phyloP scores from a whole-genome alignment of 768 basidiomycete species.

The Hemileccinum impolitum region DNA sequence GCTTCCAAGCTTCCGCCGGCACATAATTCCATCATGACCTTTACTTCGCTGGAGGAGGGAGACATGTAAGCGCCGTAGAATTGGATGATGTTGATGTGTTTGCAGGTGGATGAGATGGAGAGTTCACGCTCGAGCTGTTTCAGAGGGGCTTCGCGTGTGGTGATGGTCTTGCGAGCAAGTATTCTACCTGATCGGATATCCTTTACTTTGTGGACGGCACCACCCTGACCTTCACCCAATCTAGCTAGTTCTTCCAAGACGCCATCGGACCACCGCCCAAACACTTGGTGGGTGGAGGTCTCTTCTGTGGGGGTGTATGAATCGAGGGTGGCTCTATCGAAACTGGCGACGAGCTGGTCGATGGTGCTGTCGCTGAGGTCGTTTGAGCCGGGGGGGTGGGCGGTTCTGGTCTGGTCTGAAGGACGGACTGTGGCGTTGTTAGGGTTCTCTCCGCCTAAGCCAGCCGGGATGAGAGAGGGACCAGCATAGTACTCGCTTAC shows the following conservation, averaged over 20 bases:
- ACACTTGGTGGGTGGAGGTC: slow-evolving; percentile 25
- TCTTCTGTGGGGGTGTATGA: slow-evolving; percentile 36
- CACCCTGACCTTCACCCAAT: slow-evolving; percentile 93
- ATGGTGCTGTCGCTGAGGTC: slow-evolving; percentile 33
- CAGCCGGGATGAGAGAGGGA: slow-evolving; percentile 32
- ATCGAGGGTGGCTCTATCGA: slow-evolving; percentile 30
- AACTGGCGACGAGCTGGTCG: slow-evolving; percentile 34
- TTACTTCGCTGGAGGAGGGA: slow-evolving; percentile 86
- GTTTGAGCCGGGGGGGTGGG: slow-evolving; percentile 26
- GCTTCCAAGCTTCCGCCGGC: slow-evolving; percentile 90
- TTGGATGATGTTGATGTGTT: slow-evolving; percentile 82
- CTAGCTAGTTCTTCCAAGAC: slow-evolving; percentile 71
- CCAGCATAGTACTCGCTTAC: slow-evolving; percentile 33
- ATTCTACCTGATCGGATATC: slow-evolving; percentile 76
- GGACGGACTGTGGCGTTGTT: slow-evolving; percentile 44
- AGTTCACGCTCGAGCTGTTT: slow-evolving; percentile 93
- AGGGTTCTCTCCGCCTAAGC: slow-evolving; percentile 35
- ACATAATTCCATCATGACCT: slow-evolving; percentile 89
- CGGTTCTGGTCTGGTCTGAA: slow-evolving; percentile 31
- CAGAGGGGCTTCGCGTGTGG: slow-evolving; percentile 84
- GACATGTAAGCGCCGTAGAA: slow-evolving; percentile 94
- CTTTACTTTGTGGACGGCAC: slow-evolving; percentile 91
- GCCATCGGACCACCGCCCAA: slow-evolving; percentile 59
- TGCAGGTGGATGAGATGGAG: slow-evolving; percentile 79
- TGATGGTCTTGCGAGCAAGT: slow-evolving; percentile 95